A percentile compares a stretch with the other conserved stretches of the same genome.
Evolutionary conservation across 257 asterid genomes (phyloP).

Genomic region (Penstemon barbatus): DNA sequence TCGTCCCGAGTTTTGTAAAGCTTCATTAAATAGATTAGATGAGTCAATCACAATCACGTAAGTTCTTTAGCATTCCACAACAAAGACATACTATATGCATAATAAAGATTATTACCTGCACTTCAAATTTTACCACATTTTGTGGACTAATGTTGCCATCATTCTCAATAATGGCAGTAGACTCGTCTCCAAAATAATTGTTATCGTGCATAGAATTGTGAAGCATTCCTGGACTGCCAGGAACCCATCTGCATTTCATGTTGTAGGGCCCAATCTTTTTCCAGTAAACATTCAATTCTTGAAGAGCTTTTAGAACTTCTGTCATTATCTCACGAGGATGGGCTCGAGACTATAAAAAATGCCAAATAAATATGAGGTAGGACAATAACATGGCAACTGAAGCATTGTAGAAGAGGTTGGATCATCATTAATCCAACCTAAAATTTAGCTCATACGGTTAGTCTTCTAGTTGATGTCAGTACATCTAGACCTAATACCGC

Average conservation of each 20-base stretch:
- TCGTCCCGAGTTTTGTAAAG: constrained; percentile 89
- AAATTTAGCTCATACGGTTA: too few species aligned
- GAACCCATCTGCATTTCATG: constrained; percentile 88
- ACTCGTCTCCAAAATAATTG: constrained; percentile 54
- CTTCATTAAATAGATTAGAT: constrained; percentile 42
- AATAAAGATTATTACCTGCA: constrained; percentile 58
- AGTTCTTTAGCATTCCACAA: too few species aligned
- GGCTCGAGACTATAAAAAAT: constrained; percentile 67
- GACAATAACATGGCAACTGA: neutral
- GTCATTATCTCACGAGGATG: constrained; percentile 95
- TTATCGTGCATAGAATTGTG: constrained; percentile 49
- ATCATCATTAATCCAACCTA: too few species aligned
- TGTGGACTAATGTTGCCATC: constrained; percentile 44
- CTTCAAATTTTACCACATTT: constrained; percentile 79
- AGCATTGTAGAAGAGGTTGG: too few species aligned
- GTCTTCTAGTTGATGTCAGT: too few species aligned
- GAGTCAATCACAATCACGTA: constrained; percentile 7
- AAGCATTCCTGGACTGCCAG: constrained; percentile 43
- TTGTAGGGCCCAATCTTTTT: constrained; percentile 86
- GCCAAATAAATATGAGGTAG: constrained; percentile 21
- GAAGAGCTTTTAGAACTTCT: constrained; percentile 86
- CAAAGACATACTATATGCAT: neutral
- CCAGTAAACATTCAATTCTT: constrained; percentile 78
- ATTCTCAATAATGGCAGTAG: constrained; percentile 49
- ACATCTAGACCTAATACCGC: too few species aligned